These are phyloP conservation scores for Paecilomyces formosus DNA, from an alignment of 2,329 filamentous ascomycete genomes.

Conservation along the genomic window DNA sequence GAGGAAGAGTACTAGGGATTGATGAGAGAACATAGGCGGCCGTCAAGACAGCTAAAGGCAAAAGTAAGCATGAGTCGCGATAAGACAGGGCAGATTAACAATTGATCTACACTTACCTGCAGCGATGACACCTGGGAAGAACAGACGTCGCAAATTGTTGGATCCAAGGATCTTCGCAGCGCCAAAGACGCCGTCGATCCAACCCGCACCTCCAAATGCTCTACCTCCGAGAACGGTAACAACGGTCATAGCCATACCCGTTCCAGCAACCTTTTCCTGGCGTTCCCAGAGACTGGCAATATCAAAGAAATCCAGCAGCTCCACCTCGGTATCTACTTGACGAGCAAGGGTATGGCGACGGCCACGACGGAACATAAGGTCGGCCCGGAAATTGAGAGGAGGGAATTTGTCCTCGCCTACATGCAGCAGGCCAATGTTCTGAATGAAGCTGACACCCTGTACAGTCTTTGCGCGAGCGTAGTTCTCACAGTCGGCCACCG, in stretches of 20 bases:
- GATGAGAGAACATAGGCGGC: slow-evolving; percentile 75
- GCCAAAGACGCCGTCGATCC: slow-evolving; percentile 80
- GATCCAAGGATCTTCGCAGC: slow-evolving; percentile 73
- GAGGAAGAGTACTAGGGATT: slow-evolving; percentile 82
- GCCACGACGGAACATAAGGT: slow-evolving; percentile 81
- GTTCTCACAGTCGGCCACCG: slow-evolving; percentile 75
- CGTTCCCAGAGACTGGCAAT: slow-evolving; percentile 71
- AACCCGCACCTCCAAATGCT: slow-evolving; percentile 74
- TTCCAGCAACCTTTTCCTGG: slow-evolving; percentile 91
- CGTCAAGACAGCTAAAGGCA: slow-evolving; percentile 57
- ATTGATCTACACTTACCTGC: slow-evolving; percentile 56
- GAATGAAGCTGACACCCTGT: slow-evolving; percentile 75
- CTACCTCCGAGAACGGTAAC: slow-evolving; percentile 77
- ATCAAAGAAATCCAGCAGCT: slow-evolving; percentile 92
- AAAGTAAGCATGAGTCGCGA: slow-evolving; percentile 22
- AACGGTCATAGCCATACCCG: slow-evolving; percentile 88
- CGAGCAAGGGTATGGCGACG: slow-evolving; percentile 73
- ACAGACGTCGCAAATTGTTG: slow-evolving; percentile 70
- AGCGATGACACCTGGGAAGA: slow-evolving; percentile 71
- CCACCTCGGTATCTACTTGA: slow-evolving; percentile 79
- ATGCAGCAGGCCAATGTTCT: slow-evolving; percentile 79
- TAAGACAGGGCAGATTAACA: slow-evolving; percentile 1
- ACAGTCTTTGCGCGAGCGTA: slow-evolving; percentile 73
- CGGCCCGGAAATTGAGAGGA: slow-evolving; percentile 78
- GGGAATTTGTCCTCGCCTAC: slow-evolving; percentile 74